These are phyloP conservation scores for Epichloe bromicola DNA, from an alignment of 2,329 filamentous ascomycete species.

Conservation along the genomic window DNA sequence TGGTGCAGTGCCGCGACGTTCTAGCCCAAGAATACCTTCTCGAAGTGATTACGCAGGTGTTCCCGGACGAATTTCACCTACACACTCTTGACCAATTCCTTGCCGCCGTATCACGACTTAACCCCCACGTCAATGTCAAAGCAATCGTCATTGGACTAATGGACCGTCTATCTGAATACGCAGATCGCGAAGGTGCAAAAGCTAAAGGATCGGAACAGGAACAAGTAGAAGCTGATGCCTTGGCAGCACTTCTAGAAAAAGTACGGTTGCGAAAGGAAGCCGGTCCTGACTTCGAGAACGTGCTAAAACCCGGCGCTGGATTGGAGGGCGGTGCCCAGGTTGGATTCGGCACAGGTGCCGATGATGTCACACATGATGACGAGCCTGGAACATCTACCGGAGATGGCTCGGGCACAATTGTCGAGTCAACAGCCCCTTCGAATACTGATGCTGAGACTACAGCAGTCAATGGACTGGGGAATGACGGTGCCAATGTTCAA, in stretches of 20 bases:
- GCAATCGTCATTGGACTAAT: slow-evolving; percentile 95
- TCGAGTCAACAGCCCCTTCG: slow-evolving; percentile 24
- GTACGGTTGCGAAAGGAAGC: slow-evolving; percentile 53
- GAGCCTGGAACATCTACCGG: slow-evolving; percentile 12
- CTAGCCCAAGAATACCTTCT: slow-evolving; percentile 93
- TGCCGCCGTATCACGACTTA: slow-evolving; percentile 80
- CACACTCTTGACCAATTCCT: slow-evolving; percentile 94
- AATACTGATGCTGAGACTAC: slow-evolving; percentile 34
- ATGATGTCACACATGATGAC: slow-evolving; percentile 13
- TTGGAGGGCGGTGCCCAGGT: slow-evolving; percentile 17
- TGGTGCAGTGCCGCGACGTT: slow-evolving; percentile 94
- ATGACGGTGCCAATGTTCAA: slow-evolving; percentile 54
- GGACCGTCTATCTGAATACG: slow-evolving; percentile 89
- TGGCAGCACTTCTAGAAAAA: slow-evolving; percentile 64
- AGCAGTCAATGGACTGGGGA: slow-evolving; percentile 32
- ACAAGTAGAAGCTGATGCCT: slow-evolving; percentile 73
- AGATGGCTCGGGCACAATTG: slow-evolving; percentile 18
- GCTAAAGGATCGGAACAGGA: slow-evolving; percentile 58
- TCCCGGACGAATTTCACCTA: slow-evolving; percentile 95
- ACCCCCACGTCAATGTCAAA: slow-evolving; percentile 96
- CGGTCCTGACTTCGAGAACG: slow-evolving; percentile 7
- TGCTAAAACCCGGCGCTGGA: slow-evolving; percentile 18
- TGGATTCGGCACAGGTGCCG: slow-evolving; percentile 20
- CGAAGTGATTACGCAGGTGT: slow-evolving; percentile 97
- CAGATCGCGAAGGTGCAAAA: slow-evolving; percentile 70